Base-by-base conservation (phyloP, 176 grass and related monocot species). In the Pharus latifolius region DNA sequence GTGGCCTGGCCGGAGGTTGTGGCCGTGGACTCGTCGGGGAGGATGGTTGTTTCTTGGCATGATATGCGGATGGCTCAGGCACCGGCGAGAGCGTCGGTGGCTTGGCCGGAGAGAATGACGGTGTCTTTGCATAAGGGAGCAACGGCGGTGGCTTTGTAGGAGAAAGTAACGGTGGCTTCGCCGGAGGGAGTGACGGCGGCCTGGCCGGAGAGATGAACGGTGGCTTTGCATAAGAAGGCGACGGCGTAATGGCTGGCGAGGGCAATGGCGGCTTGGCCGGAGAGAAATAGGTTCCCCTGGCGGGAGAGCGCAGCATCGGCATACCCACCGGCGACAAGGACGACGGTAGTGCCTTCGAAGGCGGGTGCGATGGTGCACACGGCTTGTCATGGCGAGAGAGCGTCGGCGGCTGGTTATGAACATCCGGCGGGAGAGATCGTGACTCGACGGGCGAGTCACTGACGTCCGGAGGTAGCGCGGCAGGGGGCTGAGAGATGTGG, bases 401-500 rank as follows among this genome's bases (percentile, higher is more conserved):
- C 32, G 28, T 11, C 51, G 14, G 23, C 17, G 44, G 52, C 17
- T 16, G 22, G 32, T n/a, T 24, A 24, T 48, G 23, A 5, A 49
- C 8, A 16, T 25, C 59, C 3, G 68, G 68, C 13, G 57, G 37
- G 12, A 58, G 4, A 17, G 0, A 50, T 7, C 60, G 31, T 16
- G 78, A 8, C 17, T 50, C 70, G 16, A 11, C 42, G 3, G 61
- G 79, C n/a, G 63, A 24, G 15, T 67, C 51, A 1, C 14, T 18
- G 13, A 24, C 26, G 14, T 32, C 45, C 5, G 72, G 72, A 76
- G 72, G 46, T 0, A 35, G 49, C 20, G 49, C 48, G 19, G 48
- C 60, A 3, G 83, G 91, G 2, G 91, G 83, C 15, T 77, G 37
- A 22, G 88, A 85, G 49, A 91, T 85, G 59, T 91, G 63, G 29